These are phyloP conservation scores for Henckelia pumila DNA, from an alignment of 257 asterid species.

Conservation along the genomic window DNA sequence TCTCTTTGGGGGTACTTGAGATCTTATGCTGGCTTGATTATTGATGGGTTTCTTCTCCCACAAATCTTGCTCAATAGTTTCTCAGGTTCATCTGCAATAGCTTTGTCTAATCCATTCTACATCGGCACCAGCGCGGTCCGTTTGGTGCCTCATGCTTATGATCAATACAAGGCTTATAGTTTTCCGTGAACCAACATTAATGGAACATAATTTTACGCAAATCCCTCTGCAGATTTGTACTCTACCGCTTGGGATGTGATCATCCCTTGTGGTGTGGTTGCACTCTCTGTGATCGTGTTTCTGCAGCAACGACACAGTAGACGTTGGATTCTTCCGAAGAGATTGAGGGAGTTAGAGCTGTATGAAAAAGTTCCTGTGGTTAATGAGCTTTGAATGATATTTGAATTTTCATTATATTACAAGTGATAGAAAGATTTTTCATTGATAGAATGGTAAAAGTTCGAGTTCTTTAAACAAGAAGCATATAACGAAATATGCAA, in stretches of 20 bases:
- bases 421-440: too few relatives aligned
- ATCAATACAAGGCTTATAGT: conserved; percentile 36
- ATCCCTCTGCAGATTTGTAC: conserved; percentile 56
- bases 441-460: too few relatives aligned
- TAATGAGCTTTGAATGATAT: conserved; percentile 25
- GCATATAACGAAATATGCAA: too few relatives aligned
- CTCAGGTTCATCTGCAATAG: conserved; percentile 32
- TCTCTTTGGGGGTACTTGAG: conserved; percentile 42
- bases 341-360: conserved; percentile 31
- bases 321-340: conserved; percentile 50
- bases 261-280: conserved; percentile 47
- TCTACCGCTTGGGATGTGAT: conserved; percentile 68
- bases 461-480: too few relatives aligned
- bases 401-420: too few relatives aligned
- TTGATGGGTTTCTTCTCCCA: too few relatives aligned
- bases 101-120: conserved; percentile 42
- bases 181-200: conserved; percentile 24
- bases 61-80: conserved; percentile 51
- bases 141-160: too few relatives aligned
- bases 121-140: too few relatives aligned
- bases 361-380: too few relatives aligned
- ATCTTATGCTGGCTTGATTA: too few relatives aligned
- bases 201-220: conserved; percentile 54
- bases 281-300: conserved; percentile 44
- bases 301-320: conserved; percentile 68